Evolutionary conservation across 345 rosid species (phyloP).

Genomic region (Punica granatum): DNA sequence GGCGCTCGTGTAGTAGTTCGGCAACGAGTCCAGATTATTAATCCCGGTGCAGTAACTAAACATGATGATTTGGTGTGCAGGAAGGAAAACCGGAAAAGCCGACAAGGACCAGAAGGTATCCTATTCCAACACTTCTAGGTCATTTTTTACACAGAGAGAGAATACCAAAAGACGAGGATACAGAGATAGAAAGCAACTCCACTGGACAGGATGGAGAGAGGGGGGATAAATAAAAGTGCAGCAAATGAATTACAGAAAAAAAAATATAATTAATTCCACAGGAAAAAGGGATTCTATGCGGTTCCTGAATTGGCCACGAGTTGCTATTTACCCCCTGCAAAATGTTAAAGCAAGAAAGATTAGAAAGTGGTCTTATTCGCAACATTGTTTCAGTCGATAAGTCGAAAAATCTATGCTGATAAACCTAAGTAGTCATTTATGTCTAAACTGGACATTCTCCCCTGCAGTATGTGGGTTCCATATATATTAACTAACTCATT

Average conservation of each 20-base stretch:
- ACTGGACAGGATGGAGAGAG: background rate
- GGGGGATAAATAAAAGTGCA: background rate
- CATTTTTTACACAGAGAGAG: background rate
- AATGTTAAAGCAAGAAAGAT: background rate
- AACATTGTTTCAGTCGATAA: background rate
- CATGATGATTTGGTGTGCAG: no score
- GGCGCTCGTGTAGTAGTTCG: no score
- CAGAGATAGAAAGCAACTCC: background rate
- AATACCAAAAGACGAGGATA: background rate
- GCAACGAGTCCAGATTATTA: no score
- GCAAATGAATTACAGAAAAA: background rate
- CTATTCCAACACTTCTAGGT: background rate
- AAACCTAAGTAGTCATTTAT: no score
- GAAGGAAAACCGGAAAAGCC: background rate
- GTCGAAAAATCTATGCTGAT: background rate
- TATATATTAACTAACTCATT: no score
- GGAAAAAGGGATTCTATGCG: background rate
- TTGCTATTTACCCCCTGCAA: slow-evolving; percentile 4
- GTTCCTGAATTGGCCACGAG: background rate
- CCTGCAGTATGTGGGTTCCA: background rate
- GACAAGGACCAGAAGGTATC: background rate
- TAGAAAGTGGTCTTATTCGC: background rate
- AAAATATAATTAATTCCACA: background rate
- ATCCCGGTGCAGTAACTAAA: no score
- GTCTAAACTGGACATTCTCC: background rate